Conservation (phyloP, 805 yeast species). For the Kuraishia ogatae region DNA sequence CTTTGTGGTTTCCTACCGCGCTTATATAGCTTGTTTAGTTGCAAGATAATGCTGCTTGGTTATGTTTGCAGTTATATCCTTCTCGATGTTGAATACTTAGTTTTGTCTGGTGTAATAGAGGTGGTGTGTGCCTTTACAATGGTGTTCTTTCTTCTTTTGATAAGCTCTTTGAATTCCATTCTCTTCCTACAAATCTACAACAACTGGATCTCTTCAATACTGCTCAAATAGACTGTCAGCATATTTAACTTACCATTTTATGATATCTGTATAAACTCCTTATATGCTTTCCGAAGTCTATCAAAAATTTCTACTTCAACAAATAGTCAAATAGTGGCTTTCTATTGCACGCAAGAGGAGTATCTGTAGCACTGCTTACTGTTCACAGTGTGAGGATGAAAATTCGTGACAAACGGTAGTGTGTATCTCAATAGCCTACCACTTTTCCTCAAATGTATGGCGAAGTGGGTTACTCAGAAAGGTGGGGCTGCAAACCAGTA, state of each 20-base stretch:
- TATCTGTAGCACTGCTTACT: neutral
- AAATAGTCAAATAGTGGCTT: neutral
- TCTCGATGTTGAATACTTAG: neutral
- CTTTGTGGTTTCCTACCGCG: too few species aligned
- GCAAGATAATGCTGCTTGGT: too few species aligned
- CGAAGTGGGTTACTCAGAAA: neutral
- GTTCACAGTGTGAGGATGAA: neutral
- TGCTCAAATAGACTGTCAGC: neutral
- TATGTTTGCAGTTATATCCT: too few species aligned
- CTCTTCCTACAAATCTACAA: neutral
- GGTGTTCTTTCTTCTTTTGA: neutral
- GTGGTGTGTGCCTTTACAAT: neutral
- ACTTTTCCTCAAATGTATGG: neutral
- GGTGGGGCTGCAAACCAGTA: neutral
- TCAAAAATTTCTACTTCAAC: neutral
- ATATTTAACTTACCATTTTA: neutral
- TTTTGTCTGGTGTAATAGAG: too few species aligned
- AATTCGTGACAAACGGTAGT: neutral
- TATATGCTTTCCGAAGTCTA: neutral
- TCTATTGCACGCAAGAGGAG: neutral
- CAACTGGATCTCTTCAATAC: neutral
- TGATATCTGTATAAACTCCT: neutral
- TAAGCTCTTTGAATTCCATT: neutral
- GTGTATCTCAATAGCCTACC: neutral
- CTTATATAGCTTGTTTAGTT: too few species aligned